phyloP scores from a whole-genome alignment of 768 basidiomycete genomes.

The Mycena haematopus region DNA sequence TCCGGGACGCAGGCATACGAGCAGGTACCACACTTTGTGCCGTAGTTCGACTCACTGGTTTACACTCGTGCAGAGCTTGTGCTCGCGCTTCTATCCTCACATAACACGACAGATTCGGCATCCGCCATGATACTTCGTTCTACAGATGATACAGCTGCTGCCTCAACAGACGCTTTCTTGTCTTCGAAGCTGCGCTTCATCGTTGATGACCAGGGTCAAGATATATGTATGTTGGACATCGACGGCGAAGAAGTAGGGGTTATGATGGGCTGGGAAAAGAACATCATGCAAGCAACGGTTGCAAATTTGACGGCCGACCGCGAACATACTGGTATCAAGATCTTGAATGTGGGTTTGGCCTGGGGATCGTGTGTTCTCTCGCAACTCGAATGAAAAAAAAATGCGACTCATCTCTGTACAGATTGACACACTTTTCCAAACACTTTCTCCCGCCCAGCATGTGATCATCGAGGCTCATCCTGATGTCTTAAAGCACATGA shows the following conservation, averaged over 20 bases:
- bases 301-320: conserved; percentile 62
- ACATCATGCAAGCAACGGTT: conserved; percentile 88
- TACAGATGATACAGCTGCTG: conserved; percentile 61
- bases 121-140: conserved; percentile 51
- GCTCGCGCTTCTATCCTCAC: conserved; percentile 64
- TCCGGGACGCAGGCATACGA: conserved; percentile 93
- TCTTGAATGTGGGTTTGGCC: conserved; percentile 95
- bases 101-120: conserved; percentile 40
- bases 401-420: conserved; percentile 38
- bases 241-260: conserved; percentile 89
- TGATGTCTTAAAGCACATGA: conserved; percentile 87
- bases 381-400: conserved; percentile 1
- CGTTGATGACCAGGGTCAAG: conserved; percentile 76
- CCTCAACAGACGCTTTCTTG: conserved; percentile 74
- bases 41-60: conserved; percentile 9
- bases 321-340: conserved; percentile 58
- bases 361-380: conserved; percentile 76
- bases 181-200: conserved; percentile 71
- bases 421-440: conserved; percentile 87
- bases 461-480: conserved; percentile 95
- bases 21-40: conserved; percentile 62
- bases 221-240: conserved; percentile 75
- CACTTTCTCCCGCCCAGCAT: conserved; percentile 71
- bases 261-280: conserved; percentile 99
- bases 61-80: conserved; percentile 63